Evolutionary conservation across 306 rosid species (phyloP).

Genomic region (Erythrophleum fordii): DNA sequence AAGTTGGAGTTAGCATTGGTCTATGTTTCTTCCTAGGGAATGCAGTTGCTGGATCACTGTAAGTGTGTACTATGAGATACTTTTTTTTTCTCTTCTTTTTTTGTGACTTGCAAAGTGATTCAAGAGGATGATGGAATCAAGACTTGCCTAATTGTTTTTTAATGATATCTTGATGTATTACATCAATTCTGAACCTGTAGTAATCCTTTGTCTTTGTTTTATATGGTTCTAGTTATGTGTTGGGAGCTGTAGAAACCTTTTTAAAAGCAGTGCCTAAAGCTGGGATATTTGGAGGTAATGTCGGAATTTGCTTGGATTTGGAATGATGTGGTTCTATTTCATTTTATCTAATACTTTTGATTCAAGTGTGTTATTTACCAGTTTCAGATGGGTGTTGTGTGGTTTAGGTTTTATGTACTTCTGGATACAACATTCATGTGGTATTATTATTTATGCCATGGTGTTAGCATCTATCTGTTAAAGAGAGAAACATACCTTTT

Average conservation of each 20-base stretch:
- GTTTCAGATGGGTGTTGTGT: constrained; percentile 4
- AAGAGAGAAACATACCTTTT: background rate
- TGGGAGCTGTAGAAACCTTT: constrained; percentile 99
- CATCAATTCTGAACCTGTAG: constrained; percentile 31
- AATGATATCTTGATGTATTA: constrained; percentile 31
- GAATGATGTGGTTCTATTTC: constrained; percentile 3
- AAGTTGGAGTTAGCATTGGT: constrained; percentile 99
- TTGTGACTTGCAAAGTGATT: constrained; percentile 29
- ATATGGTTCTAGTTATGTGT: constrained; percentile 76
- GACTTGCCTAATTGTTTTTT: constrained; percentile 32
- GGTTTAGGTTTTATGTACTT: constrained; percentile 12
- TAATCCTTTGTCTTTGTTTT: constrained; percentile 41
- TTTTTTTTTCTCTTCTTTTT: constrained; percentile 3
- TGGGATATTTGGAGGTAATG: constrained; percentile 90
- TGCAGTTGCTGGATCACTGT: constrained; percentile 99
- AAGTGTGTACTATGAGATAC: constrained; percentile 51
- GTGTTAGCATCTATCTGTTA: constrained; percentile 9
- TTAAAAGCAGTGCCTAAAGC: constrained; percentile 94
- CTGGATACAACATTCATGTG: background rate
- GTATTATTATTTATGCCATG: constrained; percentile 19
- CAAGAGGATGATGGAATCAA: constrained; percentile 22
- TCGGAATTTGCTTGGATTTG: constrained; percentile 2
- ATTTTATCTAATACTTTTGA: constrained; percentile 8
- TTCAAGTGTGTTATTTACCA: constrained; percentile 11
- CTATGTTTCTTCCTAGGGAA: constrained; percentile 97